Percentiles rank a stretch among this genome's conserved stretches.
These are phyloP conservation scores for Cordyceps fumosorosea DNA, from an alignment of 2,329 filamentous ascomycete species.

Conservation along the genomic window DNA sequence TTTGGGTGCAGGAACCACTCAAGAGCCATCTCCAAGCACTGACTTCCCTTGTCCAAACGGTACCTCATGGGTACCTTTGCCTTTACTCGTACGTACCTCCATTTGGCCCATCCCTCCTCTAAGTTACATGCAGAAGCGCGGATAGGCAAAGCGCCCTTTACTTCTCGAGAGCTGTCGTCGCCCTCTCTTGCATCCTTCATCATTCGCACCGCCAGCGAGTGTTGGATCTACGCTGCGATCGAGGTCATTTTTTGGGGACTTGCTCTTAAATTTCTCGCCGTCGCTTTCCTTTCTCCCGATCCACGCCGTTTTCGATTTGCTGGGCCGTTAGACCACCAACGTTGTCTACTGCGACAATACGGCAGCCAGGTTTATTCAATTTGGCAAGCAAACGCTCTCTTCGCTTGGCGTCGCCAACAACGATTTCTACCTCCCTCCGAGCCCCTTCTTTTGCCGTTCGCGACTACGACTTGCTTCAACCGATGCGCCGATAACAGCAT, in stretches of 20 bases:
- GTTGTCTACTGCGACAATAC: neutral
- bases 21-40: neutral
- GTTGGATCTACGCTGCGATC: neutral
- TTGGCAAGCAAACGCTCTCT: neutral
- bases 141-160: neutral
- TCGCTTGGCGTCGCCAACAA: neutral
- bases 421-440: neutral
- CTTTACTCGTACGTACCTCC: no score
- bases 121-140: neutral
- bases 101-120: neutral
- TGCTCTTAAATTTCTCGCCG: neutral
- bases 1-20: neutral
- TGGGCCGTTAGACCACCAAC: neutral
- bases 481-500: slow-evolving; percentile 6
- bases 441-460: neutral
- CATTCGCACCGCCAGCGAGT: slow-evolving; percentile 4
- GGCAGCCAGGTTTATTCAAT: neutral
- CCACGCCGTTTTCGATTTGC: neutral
- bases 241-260: neutral
- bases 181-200: slow-evolving; percentile 3
- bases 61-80: slow-evolving; percentile 2
- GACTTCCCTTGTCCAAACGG: neutral
- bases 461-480: neutral
- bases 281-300: neutral
- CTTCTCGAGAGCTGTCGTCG: neutral